Base-by-base conservation (phyloP, 2,329 filamentous ascomycete species). In the Alternaria arborescens region DNA sequence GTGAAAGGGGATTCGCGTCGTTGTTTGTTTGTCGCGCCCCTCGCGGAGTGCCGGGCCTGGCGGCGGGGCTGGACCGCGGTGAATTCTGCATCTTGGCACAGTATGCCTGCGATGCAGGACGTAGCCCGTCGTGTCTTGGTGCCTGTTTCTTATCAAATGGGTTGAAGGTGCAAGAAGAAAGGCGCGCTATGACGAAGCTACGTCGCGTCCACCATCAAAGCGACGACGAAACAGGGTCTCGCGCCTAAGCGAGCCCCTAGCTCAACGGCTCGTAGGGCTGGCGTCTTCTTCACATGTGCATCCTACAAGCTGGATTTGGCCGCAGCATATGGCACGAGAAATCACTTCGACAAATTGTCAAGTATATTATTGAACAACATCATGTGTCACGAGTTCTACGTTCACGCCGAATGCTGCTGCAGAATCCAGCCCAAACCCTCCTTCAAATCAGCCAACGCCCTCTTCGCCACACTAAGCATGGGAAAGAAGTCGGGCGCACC, bases 341-440 rank as follows among this genome's bases (percentile, higher is more conserved):
- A 6, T 2, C 0, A 1, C 0, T 16, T 16, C 11, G 32, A 36
- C 32, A n/a, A 16, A 1, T 6, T 16, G 6, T 16, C 32, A 12
- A 36, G 11, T 16, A 36, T 12, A 16, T 0, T 1, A 16, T 16
- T 34, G 1, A 16, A 16, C 0, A 16, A 36, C 4, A 36, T 36
- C 32, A 36, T 12, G 5, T 16, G 0, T 36, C 14, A 14, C 14
- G 14, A 5, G 14, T n/a, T n/a, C 16, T 8, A n/a, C 34, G 16
- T 3, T 20, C 38, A 40, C 38, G 38, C 44, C 12, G 44, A 48
- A 26, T 12, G 57, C 44, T 70, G 66, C 4, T 62, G 70, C 40
- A 79, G 48, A n/a, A 80, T 61, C 78, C 78, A 80, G 2, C 67
- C 70, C n/a, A 79, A 52, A 1, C 76, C 77, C n/a, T 67, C 62